Conservation (phyloP, 176 grass and related monocot species). For the Bromus sterilis region DNA sequence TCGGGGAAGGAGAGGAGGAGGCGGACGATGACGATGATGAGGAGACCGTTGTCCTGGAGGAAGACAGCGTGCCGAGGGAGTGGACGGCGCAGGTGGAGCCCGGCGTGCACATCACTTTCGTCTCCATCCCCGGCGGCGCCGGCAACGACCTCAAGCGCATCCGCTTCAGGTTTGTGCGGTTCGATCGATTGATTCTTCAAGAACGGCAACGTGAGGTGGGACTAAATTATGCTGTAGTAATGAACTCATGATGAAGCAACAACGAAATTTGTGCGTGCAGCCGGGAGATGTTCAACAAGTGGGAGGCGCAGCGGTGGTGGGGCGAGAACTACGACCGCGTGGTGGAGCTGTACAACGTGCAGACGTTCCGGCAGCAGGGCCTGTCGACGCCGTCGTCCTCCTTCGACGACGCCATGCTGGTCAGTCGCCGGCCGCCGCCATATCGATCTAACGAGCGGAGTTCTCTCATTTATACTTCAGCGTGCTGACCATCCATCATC, state of each 20-base stretch:
- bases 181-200: not conserved
- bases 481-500: not conserved
- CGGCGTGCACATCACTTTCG: conserved; percentile 95
- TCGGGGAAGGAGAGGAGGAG: conserved; percentile 23
- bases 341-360: conserved; percentile 98
- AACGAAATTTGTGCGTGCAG: conserved; percentile 16
- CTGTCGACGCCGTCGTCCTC: conserved; percentile 74
- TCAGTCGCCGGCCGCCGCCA: not conserved
- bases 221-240: not conserved
- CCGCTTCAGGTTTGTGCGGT: conserved; percentile 73
- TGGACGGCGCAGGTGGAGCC: conserved; percentile 99
- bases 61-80: conserved; percentile 68
- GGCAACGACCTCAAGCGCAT: conserved; percentile 98
- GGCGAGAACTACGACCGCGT: conserved; percentile 99
- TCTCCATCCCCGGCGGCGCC: conserved; percentile 76
- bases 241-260: not conserved
- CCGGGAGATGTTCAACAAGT: conserved; percentile 98
- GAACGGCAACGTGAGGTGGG: not conserved
- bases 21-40: not conserved
- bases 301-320: conserved; percentile 99
- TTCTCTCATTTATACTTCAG: not conserved
- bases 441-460: not conserved
- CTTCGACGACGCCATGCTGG: conserved; percentile 54
- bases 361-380: conserved; percentile 83
- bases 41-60: conserved; percentile 49